Evolutionary conservation across 2,329 filamentous ascomycete species (phyloP), one percentile per base, ranked within the genome.

Genomic region (Penicillium freii): DNA sequence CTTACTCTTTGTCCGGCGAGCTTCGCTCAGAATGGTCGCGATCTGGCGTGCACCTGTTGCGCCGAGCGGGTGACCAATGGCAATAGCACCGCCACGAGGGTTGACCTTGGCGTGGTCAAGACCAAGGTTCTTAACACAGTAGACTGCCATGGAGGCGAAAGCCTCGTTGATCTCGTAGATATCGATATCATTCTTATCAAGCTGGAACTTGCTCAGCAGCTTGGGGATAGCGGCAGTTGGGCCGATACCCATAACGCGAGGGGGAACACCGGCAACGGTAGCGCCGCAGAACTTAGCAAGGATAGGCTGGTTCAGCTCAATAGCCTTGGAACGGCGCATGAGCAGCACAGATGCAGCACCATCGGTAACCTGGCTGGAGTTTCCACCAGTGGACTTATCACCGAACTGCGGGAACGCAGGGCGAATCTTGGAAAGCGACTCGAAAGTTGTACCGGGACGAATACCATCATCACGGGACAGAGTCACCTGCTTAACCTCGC

Each of bases 91-190:
- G 54, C 93, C 93, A 58, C 94, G 90, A 0, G 92, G 92, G 77
- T 97, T 97, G n/a, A 97, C 87, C 77, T 84, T 88, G 19, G 84
- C 85, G 51, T 84, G 78, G 62, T 87, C 83, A 74, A 86, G 54
- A 70, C 84, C 69, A 10, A 81, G 69, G 75, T 93, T 85, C 69
- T 91, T 82, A 54, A 89, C 79, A 78, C 92, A 96, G 84, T 97
- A 97, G 31, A 97, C 92, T 1, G 91, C 92, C 94, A 97, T 97
- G 51, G 90, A 94, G 23, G 92, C 93, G 70, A 99, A 99, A 1
- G 94, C 94, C 83, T 99, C 94, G 80, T 99, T 99, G 72, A 99
- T 78, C 83, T 97, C 94, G 66, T 93, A 82, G 36, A 97, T 83
- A 71, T 99, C 94, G 61, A 94, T 84, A 68, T 97, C 94, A 58